These are phyloP conservation scores for Leishmania turanica DNA, from an alignment of 208 protist genomes.

Conservation along the genomic window DNA sequence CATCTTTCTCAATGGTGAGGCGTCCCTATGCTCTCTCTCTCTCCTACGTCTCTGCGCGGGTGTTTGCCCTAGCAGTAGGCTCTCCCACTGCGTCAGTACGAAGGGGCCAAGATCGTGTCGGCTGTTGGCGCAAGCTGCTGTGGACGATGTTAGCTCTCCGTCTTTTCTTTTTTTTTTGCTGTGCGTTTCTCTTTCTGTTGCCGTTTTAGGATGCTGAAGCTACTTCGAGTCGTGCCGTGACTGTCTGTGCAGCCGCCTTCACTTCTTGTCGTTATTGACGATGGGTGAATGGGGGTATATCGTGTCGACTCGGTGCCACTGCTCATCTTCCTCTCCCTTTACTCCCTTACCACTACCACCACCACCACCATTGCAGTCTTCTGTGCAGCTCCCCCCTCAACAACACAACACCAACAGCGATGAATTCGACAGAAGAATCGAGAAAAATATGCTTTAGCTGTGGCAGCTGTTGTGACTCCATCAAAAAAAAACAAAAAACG, in stretches of 20 bases:
- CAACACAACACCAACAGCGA: background rate
- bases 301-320: background rate
- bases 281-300: background rate
- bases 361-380: background rate
- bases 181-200: background rate
- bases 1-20: background rate
- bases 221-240: background rate
- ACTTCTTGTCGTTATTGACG: background rate
- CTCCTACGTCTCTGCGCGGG: background rate
- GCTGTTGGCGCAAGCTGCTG: background rate
- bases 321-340: background rate
- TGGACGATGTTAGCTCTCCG: background rate
- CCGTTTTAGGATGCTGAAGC: background rate
- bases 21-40: background rate
- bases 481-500: background rate
- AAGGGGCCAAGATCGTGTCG: background rate
- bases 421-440: background rate
- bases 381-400: background rate
- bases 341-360: too few species aligned
- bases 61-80: background rate
- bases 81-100: background rate
- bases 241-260: background rate
- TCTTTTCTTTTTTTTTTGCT: conserved; percentile 10
- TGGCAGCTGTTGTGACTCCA: background rate
- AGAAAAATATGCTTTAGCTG: background rate